phyloP scores from a whole-genome alignment of 257 asterid genomes.

The Solanum corneliomulleri region DNA sequence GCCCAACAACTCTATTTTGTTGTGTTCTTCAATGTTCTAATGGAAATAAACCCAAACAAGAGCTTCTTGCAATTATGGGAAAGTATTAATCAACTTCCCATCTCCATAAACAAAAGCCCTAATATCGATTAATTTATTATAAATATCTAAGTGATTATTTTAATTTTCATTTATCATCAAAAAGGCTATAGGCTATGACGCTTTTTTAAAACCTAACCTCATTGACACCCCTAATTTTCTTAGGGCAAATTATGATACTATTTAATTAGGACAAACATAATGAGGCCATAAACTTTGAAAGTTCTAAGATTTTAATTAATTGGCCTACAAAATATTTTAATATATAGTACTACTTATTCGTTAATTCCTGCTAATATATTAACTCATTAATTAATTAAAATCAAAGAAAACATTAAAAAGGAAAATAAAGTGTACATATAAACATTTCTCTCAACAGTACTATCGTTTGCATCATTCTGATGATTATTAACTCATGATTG shows the following conservation, averaged over 20 bases:
- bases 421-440: not conserved
- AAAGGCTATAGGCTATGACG: not conserved
- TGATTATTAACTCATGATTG: not conserved
- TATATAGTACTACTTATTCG: not conserved
- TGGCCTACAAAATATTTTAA: not conserved
- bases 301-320: not conserved
- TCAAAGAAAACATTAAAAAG: not conserved
- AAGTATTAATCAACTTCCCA: not conserved
- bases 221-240: not conserved
- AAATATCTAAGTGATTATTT: not conserved
- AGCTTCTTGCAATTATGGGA: not conserved
- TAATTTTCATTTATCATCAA: too few species aligned
- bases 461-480: not conserved
- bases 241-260: not conserved
- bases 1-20: conserved; percentile 79
- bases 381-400: not conserved
- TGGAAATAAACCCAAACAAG: conserved; percentile 74
- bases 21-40: conserved; percentile 54
- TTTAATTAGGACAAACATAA: not conserved
- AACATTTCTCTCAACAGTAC: not conserved
- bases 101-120: too few species aligned
- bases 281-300: not conserved
- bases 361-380: not conserved
- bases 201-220: not conserved
- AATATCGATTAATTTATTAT: not conserved